A percentile compares a stretch with the other conserved stretches of the same genome.
Conservation (phyloP, 805 yeast species). For the Barnettozyma pratensis region DNA sequence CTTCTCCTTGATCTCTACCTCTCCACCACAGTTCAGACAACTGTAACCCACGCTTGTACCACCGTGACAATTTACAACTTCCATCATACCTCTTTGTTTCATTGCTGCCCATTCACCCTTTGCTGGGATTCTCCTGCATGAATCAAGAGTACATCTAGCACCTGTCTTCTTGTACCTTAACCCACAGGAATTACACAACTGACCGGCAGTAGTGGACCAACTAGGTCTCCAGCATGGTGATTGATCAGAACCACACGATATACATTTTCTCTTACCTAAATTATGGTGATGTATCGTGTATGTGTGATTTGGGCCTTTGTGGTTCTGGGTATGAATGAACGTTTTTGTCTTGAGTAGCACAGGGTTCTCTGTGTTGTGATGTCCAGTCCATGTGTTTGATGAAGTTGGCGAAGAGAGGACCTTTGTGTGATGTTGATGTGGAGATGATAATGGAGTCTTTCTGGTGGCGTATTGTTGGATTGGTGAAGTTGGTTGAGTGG, state of each 20-base stretch:
- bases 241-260: constrained; percentile 85
- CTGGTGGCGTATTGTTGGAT: background rate
- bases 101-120: constrained; percentile 92
- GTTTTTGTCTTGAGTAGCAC: constrained; percentile 13
- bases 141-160: constrained; percentile 74
- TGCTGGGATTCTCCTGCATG: constrained; percentile 88
- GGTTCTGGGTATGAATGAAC: constrained; percentile 24
- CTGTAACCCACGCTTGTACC: constrained; percentile 32
- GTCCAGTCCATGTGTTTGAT: constrained; percentile 11
- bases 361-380: constrained; percentile 15
- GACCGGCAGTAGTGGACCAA: constrained; percentile 90
- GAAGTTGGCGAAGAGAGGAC: background rate
- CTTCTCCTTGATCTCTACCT: constrained; percentile 40
- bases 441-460: background rate
- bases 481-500: constrained; percentile 1
- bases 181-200: constrained; percentile 95
- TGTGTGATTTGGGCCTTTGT: constrained; percentile 25
- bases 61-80: constrained; percentile 25
- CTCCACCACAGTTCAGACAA: constrained; percentile 58
- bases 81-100: constrained; percentile 59
- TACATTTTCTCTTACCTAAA: constrained; percentile 52
- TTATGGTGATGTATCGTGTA: constrained; percentile 26
- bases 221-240: constrained; percentile 99
- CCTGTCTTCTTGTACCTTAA: constrained; percentile 90
- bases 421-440: background rate